phyloP scores from a whole-genome alignment of 495 filamentous ascomycete species.

The Poronia punctata region DNA sequence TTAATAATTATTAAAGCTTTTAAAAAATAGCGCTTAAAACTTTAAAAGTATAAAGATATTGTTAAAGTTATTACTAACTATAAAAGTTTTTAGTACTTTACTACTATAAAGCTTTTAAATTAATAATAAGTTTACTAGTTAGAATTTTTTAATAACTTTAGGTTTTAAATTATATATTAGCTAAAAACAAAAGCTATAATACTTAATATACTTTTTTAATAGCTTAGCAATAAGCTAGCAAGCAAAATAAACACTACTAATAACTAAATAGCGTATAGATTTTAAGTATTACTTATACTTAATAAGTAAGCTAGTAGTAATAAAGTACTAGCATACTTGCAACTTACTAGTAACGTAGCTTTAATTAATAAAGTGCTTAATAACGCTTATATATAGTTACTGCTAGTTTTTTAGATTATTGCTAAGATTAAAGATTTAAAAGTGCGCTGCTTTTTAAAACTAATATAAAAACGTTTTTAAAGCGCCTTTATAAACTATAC shows the following conservation, averaged over 20 bases:
- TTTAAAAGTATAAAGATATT: neutral
- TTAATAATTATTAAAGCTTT: neutral
- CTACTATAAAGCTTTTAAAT: neutral
- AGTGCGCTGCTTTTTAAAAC: neutral
- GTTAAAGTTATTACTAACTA: neutral
- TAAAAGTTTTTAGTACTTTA: neutral
- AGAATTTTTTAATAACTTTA: neutral
- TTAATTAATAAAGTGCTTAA: too few species aligned
- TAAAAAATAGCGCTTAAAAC: neutral
- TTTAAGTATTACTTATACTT: neutral
- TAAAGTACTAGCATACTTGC: too few species aligned
- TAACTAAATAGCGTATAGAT: neutral
- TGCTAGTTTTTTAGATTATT: too few species aligned
- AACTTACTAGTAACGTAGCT: too few species aligned
- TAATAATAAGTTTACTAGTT: neutral
- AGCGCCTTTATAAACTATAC: neutral
- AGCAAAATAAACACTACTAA: constrained; percentile 37
- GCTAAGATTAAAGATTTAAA: neutral
- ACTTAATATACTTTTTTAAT: neutral
- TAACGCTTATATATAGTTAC: too few species aligned
- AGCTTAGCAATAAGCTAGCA: constrained; percentile 77
- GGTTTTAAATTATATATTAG: neutral
- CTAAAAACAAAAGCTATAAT: neutral
- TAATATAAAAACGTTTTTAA: neutral
- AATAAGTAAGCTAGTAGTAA: too few species aligned